Evolutionary conservation across 768 basidiomycete species (phyloP).

Genomic region (Tephrocybe sp.): DNA sequence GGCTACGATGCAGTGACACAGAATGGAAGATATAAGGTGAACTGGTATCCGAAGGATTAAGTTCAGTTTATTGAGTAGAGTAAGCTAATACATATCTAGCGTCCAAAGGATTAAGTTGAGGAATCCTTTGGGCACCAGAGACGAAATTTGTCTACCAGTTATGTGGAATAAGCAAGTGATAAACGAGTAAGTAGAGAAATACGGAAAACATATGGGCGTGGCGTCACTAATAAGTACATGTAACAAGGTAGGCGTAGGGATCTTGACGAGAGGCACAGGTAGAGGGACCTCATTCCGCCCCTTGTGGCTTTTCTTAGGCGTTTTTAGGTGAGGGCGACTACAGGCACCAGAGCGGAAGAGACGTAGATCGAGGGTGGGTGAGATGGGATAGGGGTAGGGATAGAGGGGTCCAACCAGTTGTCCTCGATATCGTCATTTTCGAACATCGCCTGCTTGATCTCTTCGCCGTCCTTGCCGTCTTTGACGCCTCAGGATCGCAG

Average conservation of each 20-base stretch:
- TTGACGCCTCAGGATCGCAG: constrained; percentile 24
- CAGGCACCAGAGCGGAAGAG: constrained; percentile 1
- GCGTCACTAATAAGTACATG: no score
- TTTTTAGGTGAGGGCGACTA: constrained; percentile 12
- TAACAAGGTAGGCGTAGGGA: constrained; percentile 28
- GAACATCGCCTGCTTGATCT: constrained; percentile 46
- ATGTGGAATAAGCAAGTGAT: no score
- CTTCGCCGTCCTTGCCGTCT: constrained; percentile 37
- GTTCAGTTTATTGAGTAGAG: no score
- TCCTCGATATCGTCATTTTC: constrained; percentile 57
- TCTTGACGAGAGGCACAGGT: constrained; percentile 40
- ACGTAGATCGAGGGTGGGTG: constrained; percentile 8
- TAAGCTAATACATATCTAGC: no score
- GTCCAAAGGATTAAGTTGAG: no score
- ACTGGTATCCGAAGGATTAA: no score
- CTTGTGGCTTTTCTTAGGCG: constrained; percentile 34
- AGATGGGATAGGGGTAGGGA: constrained; percentile 33
- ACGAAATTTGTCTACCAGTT: no score
- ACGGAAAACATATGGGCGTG: no score
- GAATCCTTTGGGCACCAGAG: no score
- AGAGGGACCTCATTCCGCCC: constrained; percentile 37
- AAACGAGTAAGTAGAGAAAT: no score
- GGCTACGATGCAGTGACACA: no score
- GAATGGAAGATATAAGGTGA: no score
- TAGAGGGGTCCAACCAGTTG: constrained; percentile 70